Conservation (phyloP, 2,329 filamentous ascomycete genomes). For the Mariannaea sp. region DNA sequence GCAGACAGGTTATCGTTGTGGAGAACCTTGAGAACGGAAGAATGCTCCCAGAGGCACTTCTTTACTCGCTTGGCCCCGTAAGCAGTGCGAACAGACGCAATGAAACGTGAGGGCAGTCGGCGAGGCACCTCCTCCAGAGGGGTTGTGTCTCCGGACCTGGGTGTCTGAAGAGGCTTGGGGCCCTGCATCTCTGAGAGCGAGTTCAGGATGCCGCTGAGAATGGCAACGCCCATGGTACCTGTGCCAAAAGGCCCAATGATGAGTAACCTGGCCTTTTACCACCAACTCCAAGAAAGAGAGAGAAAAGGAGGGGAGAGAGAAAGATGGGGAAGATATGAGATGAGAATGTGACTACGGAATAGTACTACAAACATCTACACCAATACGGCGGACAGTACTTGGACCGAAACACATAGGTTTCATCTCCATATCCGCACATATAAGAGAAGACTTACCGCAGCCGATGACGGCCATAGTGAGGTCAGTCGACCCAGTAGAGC, state of each 20-base stretch:
- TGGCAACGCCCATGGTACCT: conserved; percentile 87
- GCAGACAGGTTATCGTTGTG: conserved; percentile 74
- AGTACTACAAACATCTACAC: conserved; percentile 20
- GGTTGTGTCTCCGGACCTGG: conserved; percentile 49
- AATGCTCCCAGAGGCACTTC: conserved; percentile 66
- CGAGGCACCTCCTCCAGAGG: conserved; percentile 55
- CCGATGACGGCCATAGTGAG: conserved; percentile 81
- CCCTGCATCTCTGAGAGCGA: conserved; percentile 63
- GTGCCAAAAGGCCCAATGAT: conserved; percentile 18
- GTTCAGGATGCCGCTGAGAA: conserved; percentile 77
- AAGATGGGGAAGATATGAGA: conserved; percentile 3
- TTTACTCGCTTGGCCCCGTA: conserved; percentile 72
- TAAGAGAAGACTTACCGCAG: conserved; percentile 65
- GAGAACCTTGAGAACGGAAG: conserved; percentile 65
- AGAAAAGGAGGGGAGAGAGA: background rate
- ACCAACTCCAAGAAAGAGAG: background rate
- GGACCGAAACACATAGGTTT: conserved; percentile 5
- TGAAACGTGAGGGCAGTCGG: conserved; percentile 73
- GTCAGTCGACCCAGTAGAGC: conserved; percentile 44
- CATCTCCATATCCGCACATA: conserved; percentile 11
- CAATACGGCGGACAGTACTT: conserved; percentile 18
- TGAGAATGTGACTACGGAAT: background rate
- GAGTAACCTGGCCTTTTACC: conserved; percentile 17
- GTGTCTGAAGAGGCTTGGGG: conserved; percentile 51
- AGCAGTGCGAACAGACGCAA: conserved; percentile 77